phyloP scores from a whole-genome alignment of 371 early-diverging fungal genomes.

The Mortierella sp. region DNA sequence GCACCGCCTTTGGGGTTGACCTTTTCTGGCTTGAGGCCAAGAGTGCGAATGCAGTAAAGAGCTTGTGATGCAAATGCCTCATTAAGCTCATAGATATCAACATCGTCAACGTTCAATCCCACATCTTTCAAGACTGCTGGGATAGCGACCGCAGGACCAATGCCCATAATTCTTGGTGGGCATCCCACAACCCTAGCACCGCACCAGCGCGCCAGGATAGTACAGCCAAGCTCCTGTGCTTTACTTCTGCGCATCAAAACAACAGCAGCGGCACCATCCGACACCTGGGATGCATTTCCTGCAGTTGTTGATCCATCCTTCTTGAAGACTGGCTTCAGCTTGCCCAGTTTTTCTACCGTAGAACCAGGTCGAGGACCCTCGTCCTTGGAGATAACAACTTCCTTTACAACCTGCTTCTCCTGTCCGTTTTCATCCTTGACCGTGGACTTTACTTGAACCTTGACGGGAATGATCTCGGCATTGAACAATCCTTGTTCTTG shows the following conservation, averaged over 20 bases:
- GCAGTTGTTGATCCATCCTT: slow-evolving; percentile 94
- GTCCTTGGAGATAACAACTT: slow-evolving; percentile 81
- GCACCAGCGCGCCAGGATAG: slow-evolving; percentile 90
- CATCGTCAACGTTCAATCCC: slow-evolving; percentile 82
- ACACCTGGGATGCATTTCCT: slow-evolving; percentile 98
- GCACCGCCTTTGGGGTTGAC: slow-evolving; percentile 99
- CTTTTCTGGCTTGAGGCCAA: slow-evolving; percentile 88
- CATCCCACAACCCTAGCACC: slow-evolving; percentile 93
- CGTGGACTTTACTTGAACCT: slow-evolving; percentile 66
- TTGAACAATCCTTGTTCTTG: slow-evolving; percentile 93
- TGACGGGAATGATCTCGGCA: slow-evolving; percentile 94
- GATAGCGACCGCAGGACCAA: slow-evolving; percentile 96
- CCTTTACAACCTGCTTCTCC: slow-evolving; percentile 73
- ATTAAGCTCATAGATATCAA: slow-evolving; percentile 91
- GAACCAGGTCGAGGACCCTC: slow-evolving; percentile 94
- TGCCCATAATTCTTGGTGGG: slow-evolving; percentile 96
- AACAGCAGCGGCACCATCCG: slow-evolving; percentile 98
- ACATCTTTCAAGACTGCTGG: slow-evolving; percentile 90
- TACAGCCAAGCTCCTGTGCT: slow-evolving; percentile 91
- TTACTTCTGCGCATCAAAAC: slow-evolving; percentile 94
- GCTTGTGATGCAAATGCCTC: slow-evolving; percentile 99
- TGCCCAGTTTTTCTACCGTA: slow-evolving; percentile 83
- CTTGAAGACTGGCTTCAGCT: slow-evolving; percentile 94
- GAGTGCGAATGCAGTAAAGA: slow-evolving; percentile 91
- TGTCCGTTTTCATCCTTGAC: slow-evolving; percentile 76